Percentiles rank a stretch among this genome's conserved stretches.
These are phyloP conservation scores for Leccinum fallax DNA, from an alignment of 1,284 basidiomycete genomes.

Conservation along the genomic window DNA sequence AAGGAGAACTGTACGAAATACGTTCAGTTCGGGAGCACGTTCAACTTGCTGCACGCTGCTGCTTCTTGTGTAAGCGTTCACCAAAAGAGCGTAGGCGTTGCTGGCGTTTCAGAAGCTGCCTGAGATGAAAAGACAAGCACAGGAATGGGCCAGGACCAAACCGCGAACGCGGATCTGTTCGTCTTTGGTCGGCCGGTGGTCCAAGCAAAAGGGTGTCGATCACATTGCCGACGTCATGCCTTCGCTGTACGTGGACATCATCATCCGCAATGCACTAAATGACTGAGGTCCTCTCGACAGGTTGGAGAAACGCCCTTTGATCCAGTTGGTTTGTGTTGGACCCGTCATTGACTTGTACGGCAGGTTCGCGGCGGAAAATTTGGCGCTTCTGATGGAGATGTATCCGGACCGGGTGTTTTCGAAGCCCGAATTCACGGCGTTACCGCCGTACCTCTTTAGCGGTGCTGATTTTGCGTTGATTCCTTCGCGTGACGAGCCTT, in stretches of 20 bases:
- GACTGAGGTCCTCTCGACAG: conserved; percentile 40
- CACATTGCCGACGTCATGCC: conserved; percentile 94
- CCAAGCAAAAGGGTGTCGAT: conserved; percentile 95
- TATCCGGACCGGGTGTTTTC: conserved; percentile 92
- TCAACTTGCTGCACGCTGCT: conserved; percentile 90
- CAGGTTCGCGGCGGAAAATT: conserved; percentile 90
- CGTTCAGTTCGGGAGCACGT: conserved; percentile 95
- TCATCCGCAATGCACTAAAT: background rate
- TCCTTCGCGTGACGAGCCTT: conserved; percentile 92
- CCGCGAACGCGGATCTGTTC: conserved; percentile 85
- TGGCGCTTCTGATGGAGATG: conserved; percentile 89
- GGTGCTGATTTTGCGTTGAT: conserved; percentile 94
- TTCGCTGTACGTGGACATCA: conserved; percentile 57
- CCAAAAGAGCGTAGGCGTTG: conserved; percentile 90
- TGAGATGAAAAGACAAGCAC: conserved; percentile 86
- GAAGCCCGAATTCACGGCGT: conserved; percentile 90
- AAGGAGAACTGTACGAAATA: conserved; percentile 95
- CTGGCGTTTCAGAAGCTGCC: conserved; percentile 94
- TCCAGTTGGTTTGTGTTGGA: conserved; percentile 87
- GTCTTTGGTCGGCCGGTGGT: conserved; percentile 97
- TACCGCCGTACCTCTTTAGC: conserved; percentile 92
- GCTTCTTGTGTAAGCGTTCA: conserved; percentile 90
- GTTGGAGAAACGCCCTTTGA: conserved; percentile 81
- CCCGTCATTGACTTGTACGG: conserved; percentile 94
- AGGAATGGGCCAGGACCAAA: conserved; percentile 91